Percentiles rank a stretch among this genome's conserved stretches.
These are phyloP conservation scores for Monosporozyma unispora DNA, from an alignment of 805 yeast genomes.

Conservation along the genomic window DNA sequence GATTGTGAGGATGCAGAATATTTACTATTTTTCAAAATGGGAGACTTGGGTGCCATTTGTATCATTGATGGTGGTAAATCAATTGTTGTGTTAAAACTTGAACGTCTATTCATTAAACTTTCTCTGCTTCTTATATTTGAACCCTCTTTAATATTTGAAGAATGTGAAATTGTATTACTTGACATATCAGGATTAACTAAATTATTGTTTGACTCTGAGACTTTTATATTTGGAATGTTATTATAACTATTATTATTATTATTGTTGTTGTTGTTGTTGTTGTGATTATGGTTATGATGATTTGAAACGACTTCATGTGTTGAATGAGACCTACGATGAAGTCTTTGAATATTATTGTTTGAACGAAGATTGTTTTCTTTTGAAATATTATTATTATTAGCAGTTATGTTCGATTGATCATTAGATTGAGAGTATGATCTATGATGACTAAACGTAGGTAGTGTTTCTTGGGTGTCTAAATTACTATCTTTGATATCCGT, in stretches of 20 bases:
- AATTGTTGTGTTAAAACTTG: constrained; percentile 27
- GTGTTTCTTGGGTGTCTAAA: neutral
- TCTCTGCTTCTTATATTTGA: neutral
- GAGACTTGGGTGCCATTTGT: constrained; percentile 61
- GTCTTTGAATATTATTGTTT: constrained; percentile 1
- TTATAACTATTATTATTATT: neutral
- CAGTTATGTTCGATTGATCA: neutral
- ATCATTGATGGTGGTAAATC: constrained; percentile 61
- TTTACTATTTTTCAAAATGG: constrained; percentile 46
- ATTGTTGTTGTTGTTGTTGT: neutral
- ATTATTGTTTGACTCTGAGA: neutral
- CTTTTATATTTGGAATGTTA: constrained; percentile 2
- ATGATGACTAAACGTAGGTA: neutral
- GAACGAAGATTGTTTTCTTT: neutral
- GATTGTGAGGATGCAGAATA: constrained; percentile 12
- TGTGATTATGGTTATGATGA: neutral
- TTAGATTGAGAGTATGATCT: neutral
- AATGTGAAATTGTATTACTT: neutral
- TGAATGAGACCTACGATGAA: neutral
- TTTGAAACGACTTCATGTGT: neutral
- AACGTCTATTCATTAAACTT: constrained; percentile 13
- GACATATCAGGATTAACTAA: neutral
- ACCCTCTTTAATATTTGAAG: neutral
- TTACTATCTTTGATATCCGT: neutral
- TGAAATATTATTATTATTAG: neutral